Conservation (phyloP, 2,329 filamentous ascomycete genomes). For the Dactylellina drechsleri region DNA sequence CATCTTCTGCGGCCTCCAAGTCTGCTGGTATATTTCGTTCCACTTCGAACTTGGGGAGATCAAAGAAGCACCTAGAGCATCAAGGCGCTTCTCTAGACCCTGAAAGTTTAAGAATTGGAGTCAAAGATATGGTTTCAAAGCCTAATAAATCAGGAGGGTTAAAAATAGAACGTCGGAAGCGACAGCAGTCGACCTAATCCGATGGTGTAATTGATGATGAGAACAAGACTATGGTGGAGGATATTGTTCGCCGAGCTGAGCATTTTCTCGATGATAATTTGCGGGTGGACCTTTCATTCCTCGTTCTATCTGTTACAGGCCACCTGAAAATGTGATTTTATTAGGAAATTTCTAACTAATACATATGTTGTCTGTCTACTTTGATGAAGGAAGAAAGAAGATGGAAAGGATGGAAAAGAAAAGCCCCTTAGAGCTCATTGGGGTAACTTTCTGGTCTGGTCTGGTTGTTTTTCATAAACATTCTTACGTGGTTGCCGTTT, state of each 20-base stretch:
- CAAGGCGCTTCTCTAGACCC: conserved; percentile 4
- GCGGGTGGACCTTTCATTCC: no score
- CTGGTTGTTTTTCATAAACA: conserved; percentile 40
- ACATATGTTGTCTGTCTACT: no score
- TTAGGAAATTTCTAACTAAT: no score
- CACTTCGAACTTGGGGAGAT: conserved; percentile 27
- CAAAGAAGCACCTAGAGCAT: conserved; percentile 22
- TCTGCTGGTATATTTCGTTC: conserved; percentile 30
- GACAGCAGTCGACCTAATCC: conserved; percentile 39
- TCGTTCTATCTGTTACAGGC: no score
- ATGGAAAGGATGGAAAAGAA: no score
- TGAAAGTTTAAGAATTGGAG: conserved; percentile 15
- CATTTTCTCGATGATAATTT: no score
- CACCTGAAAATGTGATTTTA: no score
- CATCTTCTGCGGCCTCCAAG: background rate
- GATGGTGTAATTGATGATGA: background rate
- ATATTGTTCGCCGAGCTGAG: background rate
- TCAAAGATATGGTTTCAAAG: conserved; percentile 21
- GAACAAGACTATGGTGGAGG: background rate
- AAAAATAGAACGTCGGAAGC: conserved; percentile 47
- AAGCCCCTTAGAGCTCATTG: no score
- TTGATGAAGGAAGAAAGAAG: no score
- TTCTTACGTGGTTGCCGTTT: conserved; percentile 36
- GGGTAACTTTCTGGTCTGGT: no score
- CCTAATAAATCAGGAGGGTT: conserved; percentile 28